Evolutionary conservation across 768 basidiomycete genomes (phyloP).

Genomic region (Boletus rubroflammeus): DNA sequence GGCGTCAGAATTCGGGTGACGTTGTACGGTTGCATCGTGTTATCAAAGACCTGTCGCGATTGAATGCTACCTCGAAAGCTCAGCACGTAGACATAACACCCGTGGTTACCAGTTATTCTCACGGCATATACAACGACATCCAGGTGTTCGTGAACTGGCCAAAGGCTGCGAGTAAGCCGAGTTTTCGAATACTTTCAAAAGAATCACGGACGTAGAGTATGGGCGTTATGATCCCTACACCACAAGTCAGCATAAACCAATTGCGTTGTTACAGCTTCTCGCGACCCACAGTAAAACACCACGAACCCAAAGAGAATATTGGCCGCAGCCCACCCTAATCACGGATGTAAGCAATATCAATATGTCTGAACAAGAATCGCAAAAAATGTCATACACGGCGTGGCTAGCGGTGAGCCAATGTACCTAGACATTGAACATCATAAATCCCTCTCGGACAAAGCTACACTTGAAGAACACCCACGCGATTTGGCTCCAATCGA

Average conservation of each 20-base stretch:
- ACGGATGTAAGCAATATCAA: not conserved
- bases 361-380: not conserved
- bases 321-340: conserved; percentile 68
- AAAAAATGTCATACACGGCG: conserved; percentile 48
- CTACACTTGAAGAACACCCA: conserved; percentile 16
- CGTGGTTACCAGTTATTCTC: conserved; percentile 18
- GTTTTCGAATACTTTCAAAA: conserved; percentile 32
- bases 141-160: conserved; percentile 59
- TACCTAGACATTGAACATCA: conserved; percentile 14
- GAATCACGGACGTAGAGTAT: conserved; percentile 48
- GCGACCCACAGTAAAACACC: conserved; percentile 59
- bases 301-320: conserved; percentile 66
- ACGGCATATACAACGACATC: conserved; percentile 58
- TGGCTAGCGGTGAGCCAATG: conserved; percentile 54
- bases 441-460: not conserved
- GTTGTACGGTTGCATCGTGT: conserved; percentile 53
- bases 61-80: conserved; percentile 42
- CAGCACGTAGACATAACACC: not conserved
- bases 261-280: not conserved
- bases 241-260: not conserved
- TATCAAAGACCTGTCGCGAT: conserved; percentile 60
- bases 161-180: not conserved
- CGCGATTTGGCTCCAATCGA: conserved; percentile 75
- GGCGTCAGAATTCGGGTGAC: conserved; percentile 53
- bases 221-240: conserved; percentile 31